A percentile compares a stretch with the other conserved stretches of the same genome.
These are phyloP conservation scores for Nothophoma quercina DNA, from an alignment of 2,329 filamentous ascomycete species.

Conservation along the genomic window DNA sequence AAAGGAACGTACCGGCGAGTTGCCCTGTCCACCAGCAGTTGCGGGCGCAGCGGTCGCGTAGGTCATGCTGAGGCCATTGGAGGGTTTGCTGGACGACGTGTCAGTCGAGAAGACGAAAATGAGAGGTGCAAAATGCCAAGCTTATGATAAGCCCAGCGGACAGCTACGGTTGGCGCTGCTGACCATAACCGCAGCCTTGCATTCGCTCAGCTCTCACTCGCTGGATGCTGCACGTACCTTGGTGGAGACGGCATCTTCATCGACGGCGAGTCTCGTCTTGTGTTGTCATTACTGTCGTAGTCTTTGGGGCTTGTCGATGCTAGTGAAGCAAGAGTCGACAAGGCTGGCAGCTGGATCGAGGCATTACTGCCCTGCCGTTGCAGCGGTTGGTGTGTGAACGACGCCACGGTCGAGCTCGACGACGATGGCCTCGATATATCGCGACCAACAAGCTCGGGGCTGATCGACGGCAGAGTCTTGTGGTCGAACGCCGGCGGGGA, in stretches of 20 bases:
- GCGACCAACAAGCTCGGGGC: slow-evolving; percentile 53
- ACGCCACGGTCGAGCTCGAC: slow-evolving; percentile 60
- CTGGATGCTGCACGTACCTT: slow-evolving; percentile 35
- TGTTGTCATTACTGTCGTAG: slow-evolving; percentile 36
- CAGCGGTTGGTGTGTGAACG: slow-evolving; percentile 50
- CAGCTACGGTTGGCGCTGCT: slow-evolving; percentile 28
- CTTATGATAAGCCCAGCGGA: slow-evolving; percentile 37
- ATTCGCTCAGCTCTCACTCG: background rate
- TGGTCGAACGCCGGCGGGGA: slow-evolving; percentile 53
- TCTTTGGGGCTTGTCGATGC: slow-evolving; percentile 57
- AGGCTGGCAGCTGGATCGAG: slow-evolving; percentile 60
- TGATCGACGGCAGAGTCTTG: slow-evolving; percentile 57
- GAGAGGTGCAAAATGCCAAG: slow-evolving; percentile 46
- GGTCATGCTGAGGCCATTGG: slow-evolving; percentile 63
- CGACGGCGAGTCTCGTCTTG: slow-evolving; percentile 33
- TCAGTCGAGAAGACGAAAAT: slow-evolving; percentile 39
- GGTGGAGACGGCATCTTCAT: slow-evolving; percentile 37
- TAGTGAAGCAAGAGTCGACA: slow-evolving; percentile 67
- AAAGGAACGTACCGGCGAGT: slow-evolving; percentile 60
- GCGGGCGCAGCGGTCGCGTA: slow-evolving; percentile 71
- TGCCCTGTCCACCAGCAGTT: slow-evolving; percentile 69
- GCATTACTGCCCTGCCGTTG: slow-evolving; percentile 51
- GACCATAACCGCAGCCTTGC: slow-evolving; percentile 21
- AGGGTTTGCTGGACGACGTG: slow-evolving; percentile 42
- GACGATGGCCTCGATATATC: slow-evolving; percentile 63